phyloP scores from a whole-genome alignment of 2,329 filamentous ascomycete genomes.

The Hymenoscyphus fructigenus region DNA sequence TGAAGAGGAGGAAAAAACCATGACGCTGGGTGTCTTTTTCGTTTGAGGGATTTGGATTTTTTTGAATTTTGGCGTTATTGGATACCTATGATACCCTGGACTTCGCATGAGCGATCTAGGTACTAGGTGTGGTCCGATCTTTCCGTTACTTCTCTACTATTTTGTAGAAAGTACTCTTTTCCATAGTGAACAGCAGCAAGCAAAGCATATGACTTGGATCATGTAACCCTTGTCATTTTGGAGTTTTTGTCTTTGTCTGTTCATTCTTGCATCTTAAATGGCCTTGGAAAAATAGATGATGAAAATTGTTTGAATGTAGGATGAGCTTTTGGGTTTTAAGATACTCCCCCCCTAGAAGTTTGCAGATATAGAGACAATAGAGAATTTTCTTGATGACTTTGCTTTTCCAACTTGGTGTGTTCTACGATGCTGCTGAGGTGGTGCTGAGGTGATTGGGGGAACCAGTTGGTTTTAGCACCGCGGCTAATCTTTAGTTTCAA shows the following conservation, averaged over 20 bases:
- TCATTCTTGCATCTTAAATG: not conserved
- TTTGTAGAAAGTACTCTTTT: not conserved
- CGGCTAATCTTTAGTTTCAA: too few species aligned
- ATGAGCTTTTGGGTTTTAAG: too few species aligned
- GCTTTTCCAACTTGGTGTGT: too few species aligned
- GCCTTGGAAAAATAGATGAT: not conserved
- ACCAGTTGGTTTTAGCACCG: too few species aligned
- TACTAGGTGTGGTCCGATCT: slow-evolving; percentile 3
- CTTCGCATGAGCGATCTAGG: slow-evolving; percentile 6
- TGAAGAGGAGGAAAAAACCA: not conserved
- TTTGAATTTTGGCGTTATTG: not conserved
- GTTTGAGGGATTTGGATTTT: not conserved
- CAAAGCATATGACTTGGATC: not conserved
- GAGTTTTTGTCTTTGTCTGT: not conserved
- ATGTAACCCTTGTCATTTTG: not conserved
- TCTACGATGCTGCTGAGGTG: too few species aligned
- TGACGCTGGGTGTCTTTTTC: not conserved
- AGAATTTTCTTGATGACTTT: too few species aligned
- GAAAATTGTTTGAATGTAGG: too few species aligned
- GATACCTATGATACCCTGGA: slow-evolving; percentile 7
- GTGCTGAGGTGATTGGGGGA: too few species aligned
- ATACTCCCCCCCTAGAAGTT: too few species aligned
- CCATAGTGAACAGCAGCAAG: not conserved
- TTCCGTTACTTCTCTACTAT: not conserved
- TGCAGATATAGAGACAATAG: too few species aligned